Evolutionary conservation across 2,329 filamentous ascomycete genomes (phyloP).

Genomic region (Penicillium brevicompactum): DNA sequence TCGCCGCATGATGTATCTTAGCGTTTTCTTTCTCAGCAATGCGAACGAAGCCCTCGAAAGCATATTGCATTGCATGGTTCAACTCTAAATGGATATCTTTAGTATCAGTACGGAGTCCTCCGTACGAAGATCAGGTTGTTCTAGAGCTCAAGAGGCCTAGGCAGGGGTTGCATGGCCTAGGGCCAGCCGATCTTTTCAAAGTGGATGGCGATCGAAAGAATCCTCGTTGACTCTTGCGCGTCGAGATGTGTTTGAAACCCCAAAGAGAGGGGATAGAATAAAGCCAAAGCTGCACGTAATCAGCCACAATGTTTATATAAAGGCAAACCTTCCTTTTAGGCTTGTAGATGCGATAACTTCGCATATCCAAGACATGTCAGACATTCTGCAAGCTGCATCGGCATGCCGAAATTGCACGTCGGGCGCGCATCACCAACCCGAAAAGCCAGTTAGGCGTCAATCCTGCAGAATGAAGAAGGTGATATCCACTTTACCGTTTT

Average conservation of each 20-base stretch:
- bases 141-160: slow-evolving; percentile 4
- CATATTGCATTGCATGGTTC: too few relatives aligned
- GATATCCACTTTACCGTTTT: slow-evolving; percentile 2
- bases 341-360: background rate
- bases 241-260: background rate
- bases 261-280: background rate
- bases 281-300: background rate
- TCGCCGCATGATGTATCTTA: too few relatives aligned
- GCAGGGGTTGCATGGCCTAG: background rate
- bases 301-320: background rate
- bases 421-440: slow-evolving; percentile 6
- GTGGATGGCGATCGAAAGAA: background rate
- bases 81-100: too few relatives aligned
- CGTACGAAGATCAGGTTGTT: background rate
- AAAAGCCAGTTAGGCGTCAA: slow-evolving; percentile 9
- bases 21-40: too few relatives aligned
- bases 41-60: too few relatives aligned
- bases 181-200: slow-evolving; percentile 5
- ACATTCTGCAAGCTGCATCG: slow-evolving; percentile 3
- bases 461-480: background rate
- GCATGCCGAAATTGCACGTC: slow-evolving; percentile 10
- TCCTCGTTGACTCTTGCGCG: background rate
- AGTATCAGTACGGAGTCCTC: background rate
- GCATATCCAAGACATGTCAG: background rate
- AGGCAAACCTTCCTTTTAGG: background rate